Evolutionary conservation across 2,329 filamentous ascomycete species (phyloP).

Genomic region (Fusarium longipes): DNA sequence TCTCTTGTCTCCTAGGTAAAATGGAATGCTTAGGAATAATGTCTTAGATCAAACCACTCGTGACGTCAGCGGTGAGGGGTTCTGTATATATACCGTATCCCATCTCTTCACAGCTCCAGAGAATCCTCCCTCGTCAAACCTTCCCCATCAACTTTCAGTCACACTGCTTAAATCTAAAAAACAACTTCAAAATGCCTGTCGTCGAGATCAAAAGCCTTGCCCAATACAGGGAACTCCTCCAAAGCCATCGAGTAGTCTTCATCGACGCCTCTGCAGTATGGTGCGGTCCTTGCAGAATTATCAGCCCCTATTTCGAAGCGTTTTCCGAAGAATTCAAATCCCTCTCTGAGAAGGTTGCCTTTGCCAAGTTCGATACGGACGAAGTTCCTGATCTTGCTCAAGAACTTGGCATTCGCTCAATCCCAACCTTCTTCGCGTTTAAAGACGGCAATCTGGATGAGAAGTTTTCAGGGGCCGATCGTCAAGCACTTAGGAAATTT

Average conservation of each 20-base stretch:
- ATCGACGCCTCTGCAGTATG: neutral
- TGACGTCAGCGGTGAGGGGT: neutral
- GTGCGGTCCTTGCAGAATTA: neutral
- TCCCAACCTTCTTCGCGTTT: neutral
- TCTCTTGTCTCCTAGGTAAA: too few species aligned
- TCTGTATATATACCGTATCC: fast-evolving
- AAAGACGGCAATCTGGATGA: neutral
- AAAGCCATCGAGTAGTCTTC: neutral
- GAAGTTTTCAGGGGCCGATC: fast-evolving
- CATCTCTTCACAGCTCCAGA: neutral
- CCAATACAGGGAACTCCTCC: fast-evolving
- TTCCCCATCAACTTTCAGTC: neutral
- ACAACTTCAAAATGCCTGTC: neutral
- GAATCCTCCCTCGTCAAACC: too few species aligned
- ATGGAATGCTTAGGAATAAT: neutral
- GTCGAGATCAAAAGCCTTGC: neutral
- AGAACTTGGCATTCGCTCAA: neutral
- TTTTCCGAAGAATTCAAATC: fast-evolving
- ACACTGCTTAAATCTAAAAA: neutral
- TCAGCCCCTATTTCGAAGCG: neutral
- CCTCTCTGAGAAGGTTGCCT: neutral
- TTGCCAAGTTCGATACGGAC: neutral
- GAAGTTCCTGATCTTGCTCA: fast-evolving
- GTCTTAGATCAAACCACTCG: neutral
- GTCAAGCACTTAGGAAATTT: neutral